Percentiles rank a stretch among this genome's conserved stretches.
phyloP scores from a whole-genome alignment of 495 filamentous ascomycete genomes.

The Astrocystis sublimbata region DNA sequence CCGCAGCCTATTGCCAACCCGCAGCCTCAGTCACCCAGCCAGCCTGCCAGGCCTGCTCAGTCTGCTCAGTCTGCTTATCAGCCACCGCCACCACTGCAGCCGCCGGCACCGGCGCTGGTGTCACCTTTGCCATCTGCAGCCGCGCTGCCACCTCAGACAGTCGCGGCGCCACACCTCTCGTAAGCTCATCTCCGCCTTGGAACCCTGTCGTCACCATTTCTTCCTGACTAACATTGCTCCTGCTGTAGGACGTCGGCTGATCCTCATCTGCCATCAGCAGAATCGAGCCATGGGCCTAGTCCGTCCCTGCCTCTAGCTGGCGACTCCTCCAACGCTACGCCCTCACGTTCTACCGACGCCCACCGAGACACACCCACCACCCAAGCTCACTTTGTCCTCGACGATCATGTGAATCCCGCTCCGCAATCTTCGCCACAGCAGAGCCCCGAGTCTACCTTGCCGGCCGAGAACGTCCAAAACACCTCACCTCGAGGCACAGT shows the following conservation, averaged over 20 bases:
- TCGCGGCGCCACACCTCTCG: constrained; percentile 7
- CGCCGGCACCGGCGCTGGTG: too few relatives aligned
- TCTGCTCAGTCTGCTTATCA: background rate
- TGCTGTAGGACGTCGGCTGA: constrained; percentile 7
- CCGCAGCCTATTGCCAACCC: constrained; percentile 6
- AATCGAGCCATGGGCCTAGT: constrained; percentile 56
- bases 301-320: constrained; percentile 34
- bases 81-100: background rate
- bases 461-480: background rate
- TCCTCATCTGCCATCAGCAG: constrained; percentile 54
- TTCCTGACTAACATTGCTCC: constrained; percentile 5
- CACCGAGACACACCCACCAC: constrained; percentile 21
- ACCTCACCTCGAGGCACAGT: constrained; percentile 16
- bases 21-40: constrained; percentile 7
- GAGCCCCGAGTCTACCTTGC: constrained; percentile 15
- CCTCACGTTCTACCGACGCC: background rate
- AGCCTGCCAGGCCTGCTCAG: too few relatives aligned
- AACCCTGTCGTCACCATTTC: constrained; percentile 13
- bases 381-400: constrained; percentile 32
- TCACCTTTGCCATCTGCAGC: background rate
- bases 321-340: constrained; percentile 30
- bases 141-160: background rate
- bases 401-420: constrained; percentile 13
- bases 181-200: constrained; percentile 14
- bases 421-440: background rate